Evolutionary conservation across 2,329 filamentous ascomycete species (phyloP).

Genomic region (Zasmidium citrigriseum): DNA sequence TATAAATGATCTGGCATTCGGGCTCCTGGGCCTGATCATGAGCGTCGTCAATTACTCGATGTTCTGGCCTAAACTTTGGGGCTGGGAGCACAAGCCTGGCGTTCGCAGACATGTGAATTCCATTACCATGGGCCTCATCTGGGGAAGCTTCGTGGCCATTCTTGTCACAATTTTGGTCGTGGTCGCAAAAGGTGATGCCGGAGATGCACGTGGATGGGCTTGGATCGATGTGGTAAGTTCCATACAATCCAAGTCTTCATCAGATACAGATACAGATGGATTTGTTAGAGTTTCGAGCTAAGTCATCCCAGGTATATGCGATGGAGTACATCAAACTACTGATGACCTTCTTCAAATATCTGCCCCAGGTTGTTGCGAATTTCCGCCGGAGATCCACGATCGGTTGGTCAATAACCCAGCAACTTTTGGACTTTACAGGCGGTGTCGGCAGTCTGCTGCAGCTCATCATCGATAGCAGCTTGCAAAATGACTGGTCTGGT

Average conservation of each 20-base stretch:
- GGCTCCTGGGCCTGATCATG: conserved; percentile 74
- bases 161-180: conserved; percentile 52
- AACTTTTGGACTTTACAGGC: conserved; percentile 80
- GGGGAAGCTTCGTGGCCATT: conserved; percentile 64
- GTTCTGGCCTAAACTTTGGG: conserved; percentile 72
- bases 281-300: background rate
- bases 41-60: conserved; percentile 75
- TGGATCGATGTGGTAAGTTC: conserved; percentile 64
- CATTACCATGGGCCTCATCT: conserved; percentile 68
- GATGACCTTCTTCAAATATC: conserved; percentile 88
- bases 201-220: conserved; percentile 56
- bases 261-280: conserved; percentile 10
- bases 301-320: conserved; percentile 56
- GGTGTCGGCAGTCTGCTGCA: conserved; percentile 81
- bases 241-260: conserved; percentile 39
- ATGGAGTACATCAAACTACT: conserved; percentile 87
- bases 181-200: conserved; percentile 44
- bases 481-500: conserved; percentile 86
- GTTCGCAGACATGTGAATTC: conserved; percentile 56
- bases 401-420: conserved; percentile 85
- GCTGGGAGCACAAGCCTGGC: conserved; percentile 61
- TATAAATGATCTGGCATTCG: conserved; percentile 88
- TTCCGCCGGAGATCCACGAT: conserved; percentile 79
- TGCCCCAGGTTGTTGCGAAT: conserved; percentile 82
- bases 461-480: conserved; percentile 78